Base-by-base conservation (phyloP, 768 basidiomycete genomes). In the Phaffia australis region DNA sequence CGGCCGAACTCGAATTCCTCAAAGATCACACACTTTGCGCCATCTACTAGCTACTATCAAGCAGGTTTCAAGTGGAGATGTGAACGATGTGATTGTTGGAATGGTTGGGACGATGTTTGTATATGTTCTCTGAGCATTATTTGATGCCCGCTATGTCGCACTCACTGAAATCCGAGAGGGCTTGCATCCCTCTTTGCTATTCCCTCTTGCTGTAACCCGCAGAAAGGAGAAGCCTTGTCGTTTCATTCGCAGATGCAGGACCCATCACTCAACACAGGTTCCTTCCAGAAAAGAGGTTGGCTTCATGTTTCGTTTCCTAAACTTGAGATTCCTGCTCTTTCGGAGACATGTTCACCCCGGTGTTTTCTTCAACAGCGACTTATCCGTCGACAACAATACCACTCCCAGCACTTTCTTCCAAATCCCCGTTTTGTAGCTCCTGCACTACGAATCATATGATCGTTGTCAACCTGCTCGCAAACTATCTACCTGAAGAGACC, bases 371-470 rank as follows among this genome's bases (percentile, higher is more conserved):
- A 6, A n/a, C 56, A 48, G 29, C 27, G 29, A 46, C 54, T 27
- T 42, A 56, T 62, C 64, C 52, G 50, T 18, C 60, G 60, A 8
- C 73, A 70, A 2, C 73, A 72, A 65, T 70, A 72, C 19, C 70
- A 71, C 46, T 30, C 8, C 62, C 68, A 1, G 25, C 67, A 3
- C 63, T 69, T 4, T 57, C 69, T 15, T 51, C 32, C 23, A 61
- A 64, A 8, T 71, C 69, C 18, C 69, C 69, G 9, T 93, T 94
- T 78, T 97, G 92, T 76, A 85, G 87, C 71, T 83, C 83, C 8
- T 95, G 93, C 75, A 85, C 87, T 71, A 88, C 89, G n/a, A 97
- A 97, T 76, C 92, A 95, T 73, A 86, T 84, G 79, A 81, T 97
- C 49, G 79, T 90, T 62, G 79, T 88, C 69, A 89, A 91, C 75